Evolutionary conservation across 306 rosid genomes (phyloP), one percentile per base, ranked within the genome.

Genomic region (Delonix regia): DNA sequence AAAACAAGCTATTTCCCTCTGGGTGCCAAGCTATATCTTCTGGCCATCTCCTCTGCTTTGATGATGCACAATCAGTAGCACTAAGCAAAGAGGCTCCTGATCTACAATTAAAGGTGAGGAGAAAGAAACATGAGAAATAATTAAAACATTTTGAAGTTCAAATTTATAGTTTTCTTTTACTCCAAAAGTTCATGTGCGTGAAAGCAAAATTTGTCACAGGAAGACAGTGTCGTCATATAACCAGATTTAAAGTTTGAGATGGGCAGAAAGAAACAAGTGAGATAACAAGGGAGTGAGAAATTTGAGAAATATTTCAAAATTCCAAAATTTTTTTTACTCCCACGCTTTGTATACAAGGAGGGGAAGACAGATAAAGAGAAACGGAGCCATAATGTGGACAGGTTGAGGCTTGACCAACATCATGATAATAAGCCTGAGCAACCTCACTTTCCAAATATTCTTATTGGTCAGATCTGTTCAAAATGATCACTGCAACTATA

Each of bases 11-110:
- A 64, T 73, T 76, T 61, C 94, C 94, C 42, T 87, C 82, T 21
- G 92, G 92, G 68, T 90, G 94, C 94, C 94, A 90, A 28, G 87
- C 84, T 53, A 90, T 70, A 76, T 90, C 92, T 83, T 90, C 92
- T 0, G 94, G 92, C 94, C 92, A 90, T 84, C 94, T 90, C 79
- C 92, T 84, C 67, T 83, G 87, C 45, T 90, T 90, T 8, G 86
- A 82, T 60, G 92, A 87, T 67, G 71, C 75, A 45, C 94, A 88
- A 53, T 90, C 89, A 8, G 90, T 42, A 14, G 79, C 39, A 77
- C 88, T 82, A 78, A 87, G 92, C 24, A 84, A 79, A 59, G 94
- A 90, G 84, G 91, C 91, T 78, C 87, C 77, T 28, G 86, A 86
- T 70, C 94, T 88, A 85, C 77, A 73, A 73, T 28, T 30, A 44